A percentile compares a stretch with the other conserved stretches of the same genome.
These are phyloP conservation scores for Trametes versicolor DNA, from an alignment of 1,284 basidiomycete species.

Conservation along the genomic window DNA sequence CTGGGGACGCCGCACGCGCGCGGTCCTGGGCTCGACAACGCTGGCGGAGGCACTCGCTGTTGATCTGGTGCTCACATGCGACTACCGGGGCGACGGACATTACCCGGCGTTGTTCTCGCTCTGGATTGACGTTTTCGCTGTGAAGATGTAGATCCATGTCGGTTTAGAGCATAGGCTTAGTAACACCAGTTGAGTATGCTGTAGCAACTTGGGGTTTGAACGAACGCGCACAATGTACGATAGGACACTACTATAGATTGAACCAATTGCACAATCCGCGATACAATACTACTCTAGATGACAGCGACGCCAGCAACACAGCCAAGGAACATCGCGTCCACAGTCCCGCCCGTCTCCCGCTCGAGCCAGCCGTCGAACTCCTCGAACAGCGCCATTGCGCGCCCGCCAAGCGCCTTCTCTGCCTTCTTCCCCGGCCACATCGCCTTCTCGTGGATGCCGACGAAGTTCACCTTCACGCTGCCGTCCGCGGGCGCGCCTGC, in stretches of 20 bases:
- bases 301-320: conserved; percentile 69
- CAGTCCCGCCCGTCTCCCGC: conserved; percentile 61
- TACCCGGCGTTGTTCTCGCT: neutral
- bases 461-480: conserved; percentile 65
- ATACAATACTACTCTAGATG: neutral
- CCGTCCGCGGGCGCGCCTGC: conserved; percentile 32
- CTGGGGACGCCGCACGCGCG: neutral
- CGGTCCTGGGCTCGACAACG: neutral
- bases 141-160: no score
- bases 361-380: conserved; percentile 75
- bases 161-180: no score
- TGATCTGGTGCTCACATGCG: neutral
- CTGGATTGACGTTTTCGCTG: neutral
- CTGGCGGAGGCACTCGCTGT: neutral
- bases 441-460: conserved; percentile 77
- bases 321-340: conserved; percentile 74
- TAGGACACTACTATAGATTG: neutral
- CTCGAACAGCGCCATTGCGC: conserved; percentile 74
- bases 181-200: no score
- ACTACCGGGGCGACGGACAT: neutral
- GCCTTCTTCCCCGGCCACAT: conserved; percentile 83
- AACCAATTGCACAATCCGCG: neutral
- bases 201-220: no score
- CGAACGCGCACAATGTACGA: no score
- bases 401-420: conserved; percentile 59